phyloP scores from a whole-genome alignment of 768 basidiomycete genomes.

The Phylloporus arenicola region DNA sequence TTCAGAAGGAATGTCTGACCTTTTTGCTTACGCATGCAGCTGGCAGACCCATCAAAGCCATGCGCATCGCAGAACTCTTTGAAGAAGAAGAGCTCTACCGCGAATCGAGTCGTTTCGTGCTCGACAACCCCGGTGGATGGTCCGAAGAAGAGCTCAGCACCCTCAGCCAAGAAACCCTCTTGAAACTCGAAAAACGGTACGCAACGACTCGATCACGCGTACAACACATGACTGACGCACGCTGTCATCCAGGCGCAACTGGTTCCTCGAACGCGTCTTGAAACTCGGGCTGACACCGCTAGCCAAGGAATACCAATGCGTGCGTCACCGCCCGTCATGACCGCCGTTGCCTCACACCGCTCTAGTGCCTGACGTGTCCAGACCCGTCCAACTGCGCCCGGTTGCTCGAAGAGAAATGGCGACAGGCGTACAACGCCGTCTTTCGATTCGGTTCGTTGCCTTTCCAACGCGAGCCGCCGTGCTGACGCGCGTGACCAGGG shows the following conservation, averaged over 20 bases:
- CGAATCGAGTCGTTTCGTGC: conserved; percentile 85
- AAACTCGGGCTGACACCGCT: conserved; percentile 84
- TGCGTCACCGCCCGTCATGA: conserved; percentile 33
- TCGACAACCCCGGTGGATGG: conserved; percentile 90
- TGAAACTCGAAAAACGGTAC: conserved; percentile 85
- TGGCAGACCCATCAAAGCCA: conserved; percentile 86
- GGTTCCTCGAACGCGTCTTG: conserved; percentile 92
- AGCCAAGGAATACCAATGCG: conserved; percentile 94
- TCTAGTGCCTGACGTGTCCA: conserved; percentile 77
- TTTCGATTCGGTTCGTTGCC: conserved; percentile 67
- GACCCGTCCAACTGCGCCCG: conserved; percentile 76
- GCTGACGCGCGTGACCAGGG: conserved; percentile 34
- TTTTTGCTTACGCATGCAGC: conserved; percentile 92
- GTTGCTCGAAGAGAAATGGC: conserved; percentile 89
- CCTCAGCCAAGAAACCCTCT: conserved; percentile 71
- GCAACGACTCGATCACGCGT: not conserved
- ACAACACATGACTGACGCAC: not conserved
- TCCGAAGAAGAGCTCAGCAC: conserved; percentile 75
- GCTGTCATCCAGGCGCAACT: conserved; percentile 54
- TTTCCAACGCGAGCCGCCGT: not conserved
- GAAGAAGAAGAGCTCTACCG: conserved; percentile 87
- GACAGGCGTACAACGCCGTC: conserved; percentile 79
- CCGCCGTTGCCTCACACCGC: not conserved
- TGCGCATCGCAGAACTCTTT: conserved; percentile 87
- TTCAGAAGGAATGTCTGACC: conserved; percentile 76